phyloP scores from a whole-genome alignment of 805 yeast genomes.

The Starmera pachycereana region DNA sequence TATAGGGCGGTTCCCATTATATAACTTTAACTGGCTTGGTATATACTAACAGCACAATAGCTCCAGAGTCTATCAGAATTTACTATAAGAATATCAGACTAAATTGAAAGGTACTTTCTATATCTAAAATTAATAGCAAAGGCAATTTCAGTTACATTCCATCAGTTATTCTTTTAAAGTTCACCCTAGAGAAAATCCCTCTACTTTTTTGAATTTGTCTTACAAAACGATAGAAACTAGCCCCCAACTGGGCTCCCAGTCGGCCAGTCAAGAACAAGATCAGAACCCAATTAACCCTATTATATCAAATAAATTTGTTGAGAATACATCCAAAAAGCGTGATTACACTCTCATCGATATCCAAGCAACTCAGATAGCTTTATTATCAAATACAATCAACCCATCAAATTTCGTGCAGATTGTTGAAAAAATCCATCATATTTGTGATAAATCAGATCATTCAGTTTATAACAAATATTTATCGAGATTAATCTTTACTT shows the following conservation, averaged over 20 bases:
- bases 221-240: conserved; percentile 1
- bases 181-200: not conserved
- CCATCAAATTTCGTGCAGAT: conserved; percentile 29
- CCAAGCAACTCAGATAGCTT: conserved; percentile 41
- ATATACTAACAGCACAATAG: no score
- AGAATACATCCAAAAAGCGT: conserved; percentile 1
- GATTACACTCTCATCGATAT: conserved; percentile 19
- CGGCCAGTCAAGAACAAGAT: not conserved
- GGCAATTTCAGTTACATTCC: not conserved
- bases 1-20: no score
- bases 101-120: no score
- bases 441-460: conserved; percentile 27
- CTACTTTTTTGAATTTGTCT: not conserved
- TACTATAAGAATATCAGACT: no score
- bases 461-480: conserved; percentile 24
- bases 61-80: no score
- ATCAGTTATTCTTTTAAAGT: not conserved
- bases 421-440: conserved; percentile 34
- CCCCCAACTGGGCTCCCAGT: conserved; percentile 12
- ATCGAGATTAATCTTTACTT: conserved; percentile 22
- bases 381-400: conserved; percentile 35
- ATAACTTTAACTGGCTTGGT: no score
- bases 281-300: not conserved
- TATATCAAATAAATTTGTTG: not conserved
- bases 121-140: no score